Evolutionary conservation across 2,329 filamentous ascomycete genomes (phyloP), one percentile per base, ranked within the genome.

Genomic region (Arthrinium phaeospermum): DNA sequence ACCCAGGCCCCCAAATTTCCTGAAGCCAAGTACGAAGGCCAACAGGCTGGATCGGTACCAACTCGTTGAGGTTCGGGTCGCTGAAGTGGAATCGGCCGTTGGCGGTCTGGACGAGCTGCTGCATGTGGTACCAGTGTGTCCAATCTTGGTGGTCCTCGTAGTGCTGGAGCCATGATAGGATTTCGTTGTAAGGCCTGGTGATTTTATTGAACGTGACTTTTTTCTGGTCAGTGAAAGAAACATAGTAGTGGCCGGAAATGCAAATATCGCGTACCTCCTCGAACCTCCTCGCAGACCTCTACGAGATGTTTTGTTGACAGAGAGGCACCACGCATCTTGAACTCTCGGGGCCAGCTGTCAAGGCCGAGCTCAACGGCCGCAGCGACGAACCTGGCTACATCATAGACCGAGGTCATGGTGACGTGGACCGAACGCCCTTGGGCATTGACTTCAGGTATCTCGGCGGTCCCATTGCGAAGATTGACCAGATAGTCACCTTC

Each of bases 381-480:
- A 14, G 91, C 91, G 12, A 95, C 85, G 75, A 93, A 94, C n/a
- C 87, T 86, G 34, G 88, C 93, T 6, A 94, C 88, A 77, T 95
- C 93, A 74, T 89, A 85, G 22, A 91, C 88, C 5, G 92, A 92
- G 2, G 91, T 94, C 84, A 95, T 83, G 75, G 89, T 91, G 7
- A 95, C 81, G 10, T 83, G 86, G n/a, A 88, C 86, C 0, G 84
- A 82, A 37, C 86, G 82, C 0, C 88, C 87, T 4, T 84, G 81
- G 1, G 82, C 77, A 72, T 88, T 87, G n/a, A 83, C 85, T 46
- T 88, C 86, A 1, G 91, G 89, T 8, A 92, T 88, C 74, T 91
- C 87, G 1, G 91, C 91, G 24, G 84, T 85, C 76, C 87, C 87
- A 6, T 79, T 82, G 61, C 86, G 86, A 45, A 93, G 82, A 77